Conservation (phyloP, 495 filamentous ascomycete genomes). For the Penicillium parvum region DNA sequence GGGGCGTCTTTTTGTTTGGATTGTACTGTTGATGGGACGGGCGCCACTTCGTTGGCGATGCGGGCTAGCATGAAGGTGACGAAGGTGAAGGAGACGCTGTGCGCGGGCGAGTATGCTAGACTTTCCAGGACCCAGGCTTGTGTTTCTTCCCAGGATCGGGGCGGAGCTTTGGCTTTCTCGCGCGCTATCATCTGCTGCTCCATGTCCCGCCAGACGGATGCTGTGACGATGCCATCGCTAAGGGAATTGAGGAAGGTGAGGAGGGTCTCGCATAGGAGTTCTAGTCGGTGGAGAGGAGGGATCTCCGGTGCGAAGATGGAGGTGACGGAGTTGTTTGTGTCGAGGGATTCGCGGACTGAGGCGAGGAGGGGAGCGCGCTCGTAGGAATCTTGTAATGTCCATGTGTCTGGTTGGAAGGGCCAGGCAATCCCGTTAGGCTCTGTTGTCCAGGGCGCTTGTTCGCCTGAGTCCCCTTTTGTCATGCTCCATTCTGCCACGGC, state of each 20-base stretch:
- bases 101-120: conserved; percentile 63
- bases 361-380: conserved; percentile 32
- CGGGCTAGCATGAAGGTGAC: conserved; percentile 69
- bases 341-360: conserved; percentile 61
- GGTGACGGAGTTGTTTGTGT: conserved; percentile 56
- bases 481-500: conserved; percentile 80
- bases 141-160: conserved; percentile 55
- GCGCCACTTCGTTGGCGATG: conserved; percentile 45
- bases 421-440: conserved; percentile 57
- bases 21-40: conserved; percentile 21
- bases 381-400: conserved; percentile 39
- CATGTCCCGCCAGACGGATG: conserved; percentile 63
- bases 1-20: too few species aligned
- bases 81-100: conserved; percentile 84
- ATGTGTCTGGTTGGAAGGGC: conserved; percentile 64
- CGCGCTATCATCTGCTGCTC: conserved; percentile 55
- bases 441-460: conserved; percentile 51
- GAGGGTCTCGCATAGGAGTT: conserved; percentile 63
- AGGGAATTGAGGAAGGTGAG: conserved; percentile 66
- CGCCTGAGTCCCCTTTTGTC: conserved; percentile 50
- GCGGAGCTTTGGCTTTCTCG: conserved; percentile 44
- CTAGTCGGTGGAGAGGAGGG: conserved; percentile 59
- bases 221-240: conserved; percentile 69
- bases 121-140: conserved; percentile 67
- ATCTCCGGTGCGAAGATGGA: conserved; percentile 55